These are phyloP conservation scores for Rhodotorula sp. DNA, from an alignment of 1,284 basidiomycete species.

Conservation along the genomic window DNA sequence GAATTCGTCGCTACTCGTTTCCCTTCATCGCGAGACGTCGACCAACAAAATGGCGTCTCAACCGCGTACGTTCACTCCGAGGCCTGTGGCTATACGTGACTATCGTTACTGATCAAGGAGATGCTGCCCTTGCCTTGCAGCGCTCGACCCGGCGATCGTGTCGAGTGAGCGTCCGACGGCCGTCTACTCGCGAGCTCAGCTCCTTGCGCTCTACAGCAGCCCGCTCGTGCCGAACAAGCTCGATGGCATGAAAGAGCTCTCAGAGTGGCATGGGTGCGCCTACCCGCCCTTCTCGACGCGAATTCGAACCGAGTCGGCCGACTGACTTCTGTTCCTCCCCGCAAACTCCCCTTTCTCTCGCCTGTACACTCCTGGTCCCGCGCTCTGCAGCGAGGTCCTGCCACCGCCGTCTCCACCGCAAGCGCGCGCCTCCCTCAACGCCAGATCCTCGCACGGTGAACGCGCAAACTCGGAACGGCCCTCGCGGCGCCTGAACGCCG, in stretches of 20 bases:
- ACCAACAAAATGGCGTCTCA: too few species aligned
- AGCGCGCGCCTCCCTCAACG: slow-evolving; percentile 8
- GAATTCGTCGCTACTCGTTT: too few species aligned
- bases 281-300: not conserved
- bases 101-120: too few species aligned
- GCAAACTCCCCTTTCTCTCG: not conserved
- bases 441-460: not conserved
- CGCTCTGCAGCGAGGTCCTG: slow-evolving; percentile 30
- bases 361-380: too few species aligned
- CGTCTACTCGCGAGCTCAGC: slow-evolving; percentile 24
- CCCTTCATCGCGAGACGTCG: too few species aligned
- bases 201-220: slow-evolving; percentile 29
- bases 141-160: slow-evolving; percentile 10
- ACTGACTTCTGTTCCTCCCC: not conserved
- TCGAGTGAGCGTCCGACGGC: slow-evolving; percentile 5
- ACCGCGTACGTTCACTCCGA: too few species aligned
- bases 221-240: slow-evolving; percentile 34
- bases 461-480: not conserved
- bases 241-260: slow-evolving; percentile 35
- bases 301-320: not conserved
- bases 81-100: too few species aligned
- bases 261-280: slow-evolving; percentile 39
- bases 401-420: slow-evolving; percentile 27
- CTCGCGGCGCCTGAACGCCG: slow-evolving; percentile 3
- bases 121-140: not conserved